Percentiles rank a stretch among this genome's conserved stretches.
Conservation (phyloP, 2,329 filamentous ascomycete genomes). For the Aspergillus hiratsukae region DNA sequence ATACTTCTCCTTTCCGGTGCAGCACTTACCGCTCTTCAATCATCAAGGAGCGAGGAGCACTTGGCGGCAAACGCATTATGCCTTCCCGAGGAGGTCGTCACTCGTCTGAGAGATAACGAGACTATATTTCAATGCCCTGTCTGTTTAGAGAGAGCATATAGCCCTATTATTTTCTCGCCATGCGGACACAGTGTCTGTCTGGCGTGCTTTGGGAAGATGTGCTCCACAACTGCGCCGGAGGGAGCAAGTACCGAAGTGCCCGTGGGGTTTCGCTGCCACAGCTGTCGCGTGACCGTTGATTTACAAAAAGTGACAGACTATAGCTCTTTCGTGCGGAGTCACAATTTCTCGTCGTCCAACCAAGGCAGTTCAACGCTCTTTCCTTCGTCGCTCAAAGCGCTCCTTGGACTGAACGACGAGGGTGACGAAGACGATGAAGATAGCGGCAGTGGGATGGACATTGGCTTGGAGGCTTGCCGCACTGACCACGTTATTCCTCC, state of each 20-base stretch:
- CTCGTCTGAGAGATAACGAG: conserved; percentile 58
- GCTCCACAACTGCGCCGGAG: conserved; percentile 52
- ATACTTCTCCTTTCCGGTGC: conserved; percentile 56
- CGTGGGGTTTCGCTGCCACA: conserved; percentile 53
- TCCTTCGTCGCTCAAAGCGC: not conserved
- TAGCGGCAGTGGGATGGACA: conserved; percentile 31
- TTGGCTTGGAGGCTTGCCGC: conserved; percentile 8
- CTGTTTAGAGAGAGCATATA: conserved; percentile 70
- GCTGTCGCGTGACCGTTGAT: conserved; percentile 66
- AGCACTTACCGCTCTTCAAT: conserved; percentile 3
- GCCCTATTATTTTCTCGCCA: conserved; percentile 73
- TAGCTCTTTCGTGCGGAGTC: conserved; percentile 65
- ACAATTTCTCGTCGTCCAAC: conserved; percentile 29
- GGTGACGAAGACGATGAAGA: conserved; percentile 31
- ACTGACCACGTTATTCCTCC: conserved; percentile 10
- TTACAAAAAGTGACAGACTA: conserved; percentile 69
- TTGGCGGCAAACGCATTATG: conserved; percentile 60
- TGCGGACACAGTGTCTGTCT: conserved; percentile 78
- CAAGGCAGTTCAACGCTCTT: no score
- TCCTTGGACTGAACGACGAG: conserved; percentile 22
- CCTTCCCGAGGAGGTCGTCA: conserved; percentile 57
- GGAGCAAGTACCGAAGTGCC: conserved; percentile 41
- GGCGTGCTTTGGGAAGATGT: conserved; percentile 67
- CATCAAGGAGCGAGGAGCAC: conserved; percentile 41
- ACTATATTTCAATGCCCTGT: conserved; percentile 70